phyloP scores from a whole-genome alignment of 305 asterid genomes.

The Stenogyne calaminthoides region DNA sequence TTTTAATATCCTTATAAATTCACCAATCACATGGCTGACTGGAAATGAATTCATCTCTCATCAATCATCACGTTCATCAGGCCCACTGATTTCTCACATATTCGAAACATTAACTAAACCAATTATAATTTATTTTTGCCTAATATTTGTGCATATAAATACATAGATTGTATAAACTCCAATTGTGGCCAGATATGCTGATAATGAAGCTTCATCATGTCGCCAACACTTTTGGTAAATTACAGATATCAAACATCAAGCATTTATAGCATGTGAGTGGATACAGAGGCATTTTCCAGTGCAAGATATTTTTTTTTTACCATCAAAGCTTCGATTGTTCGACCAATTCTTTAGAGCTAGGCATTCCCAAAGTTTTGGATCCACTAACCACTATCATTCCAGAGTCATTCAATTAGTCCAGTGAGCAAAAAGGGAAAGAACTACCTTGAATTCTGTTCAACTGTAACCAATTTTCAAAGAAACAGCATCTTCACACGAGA shows the following conservation, averaged over 20 bases:
- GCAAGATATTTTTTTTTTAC: background rate
- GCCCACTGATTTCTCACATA: background rate
- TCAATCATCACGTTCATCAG: background rate
- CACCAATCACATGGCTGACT: conserved; percentile 4
- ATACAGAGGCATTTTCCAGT: background rate
- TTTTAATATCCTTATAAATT: background rate
- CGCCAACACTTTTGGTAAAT: background rate
- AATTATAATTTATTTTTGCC: background rate
- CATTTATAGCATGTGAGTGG: background rate
- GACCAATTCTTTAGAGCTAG: background rate
- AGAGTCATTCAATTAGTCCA: background rate
- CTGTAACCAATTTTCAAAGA: conserved; percentile 10
- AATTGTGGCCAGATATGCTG: background rate
- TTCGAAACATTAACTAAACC: background rate
- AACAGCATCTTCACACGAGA: background rate
- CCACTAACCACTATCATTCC: background rate
- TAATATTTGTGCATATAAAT: background rate
- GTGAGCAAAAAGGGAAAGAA: conserved; percentile 19
- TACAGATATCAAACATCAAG: background rate
- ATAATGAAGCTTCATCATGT: background rate
- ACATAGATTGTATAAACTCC: background rate
- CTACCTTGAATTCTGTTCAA: background rate
- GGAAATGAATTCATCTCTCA: background rate
- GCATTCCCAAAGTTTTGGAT: background rate
- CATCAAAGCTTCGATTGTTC: background rate